Evolutionary conservation across 169 alveolate species (phyloP).

Genomic region (Eimeria tenella): DNA sequence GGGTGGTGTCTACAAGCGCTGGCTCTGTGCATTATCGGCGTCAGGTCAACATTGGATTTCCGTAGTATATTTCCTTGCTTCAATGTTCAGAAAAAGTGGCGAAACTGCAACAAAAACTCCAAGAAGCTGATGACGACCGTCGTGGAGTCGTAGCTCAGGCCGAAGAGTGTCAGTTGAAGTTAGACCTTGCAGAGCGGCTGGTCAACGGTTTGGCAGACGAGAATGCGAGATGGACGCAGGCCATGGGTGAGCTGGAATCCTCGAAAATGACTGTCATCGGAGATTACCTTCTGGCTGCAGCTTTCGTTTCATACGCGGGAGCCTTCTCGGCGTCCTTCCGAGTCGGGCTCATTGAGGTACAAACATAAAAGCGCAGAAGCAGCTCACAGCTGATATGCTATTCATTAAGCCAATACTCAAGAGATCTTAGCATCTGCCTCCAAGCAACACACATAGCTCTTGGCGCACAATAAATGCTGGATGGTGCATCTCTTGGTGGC

Average conservation of each 20-base stretch:
- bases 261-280: conserved; percentile 94
- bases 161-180: conserved; percentile 91
- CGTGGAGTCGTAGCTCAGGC: conserved; percentile 93
- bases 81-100: conserved; percentile 85
- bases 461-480: background rate
- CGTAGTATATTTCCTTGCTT: background rate
- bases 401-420: background rate
- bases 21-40: too few species aligned
- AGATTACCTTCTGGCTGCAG: conserved; percentile 95
- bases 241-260: conserved; percentile 91
- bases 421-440: background rate
- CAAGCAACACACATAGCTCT: background rate
- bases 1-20: too few species aligned
- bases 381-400: background rate
- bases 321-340: conserved; percentile 95
- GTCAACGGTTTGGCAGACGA: conserved; percentile 97
- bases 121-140: conserved; percentile 93
- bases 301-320: conserved; percentile 97
- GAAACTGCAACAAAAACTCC: conserved; percentile 90
- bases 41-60: background rate
- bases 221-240: conserved; percentile 96
- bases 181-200: conserved; percentile 95
- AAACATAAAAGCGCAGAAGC: background rate
- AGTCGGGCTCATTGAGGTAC: conserved; percentile 89
- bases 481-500: background rate